A percentile compares a stretch with the other conserved stretches of the same genome.
These are phyloP conservation scores for Aspergillus fructus DNA, from an alignment of 2,329 filamentous ascomycete genomes.

Conservation along the genomic window DNA sequence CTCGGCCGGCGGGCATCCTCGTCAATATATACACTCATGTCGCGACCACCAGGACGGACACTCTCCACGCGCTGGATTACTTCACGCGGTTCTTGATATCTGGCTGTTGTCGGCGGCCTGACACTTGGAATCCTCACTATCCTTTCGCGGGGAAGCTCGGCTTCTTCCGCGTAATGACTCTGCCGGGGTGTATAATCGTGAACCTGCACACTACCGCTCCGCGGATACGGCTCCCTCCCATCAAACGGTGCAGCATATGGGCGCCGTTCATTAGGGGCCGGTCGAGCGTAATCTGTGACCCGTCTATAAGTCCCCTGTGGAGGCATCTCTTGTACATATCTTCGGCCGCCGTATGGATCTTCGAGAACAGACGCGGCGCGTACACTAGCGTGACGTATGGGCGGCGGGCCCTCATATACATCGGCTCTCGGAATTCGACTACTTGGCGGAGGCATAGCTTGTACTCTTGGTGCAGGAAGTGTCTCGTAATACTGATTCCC, in stretches of 20 bases:
- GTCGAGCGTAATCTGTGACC: constrained; percentile 37
- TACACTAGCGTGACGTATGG: constrained; percentile 32
- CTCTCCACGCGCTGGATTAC: constrained; percentile 43
- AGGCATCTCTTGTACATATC: constrained; percentile 47
- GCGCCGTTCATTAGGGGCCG: constrained; percentile 30
- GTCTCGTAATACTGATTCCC: constrained; percentile 75
- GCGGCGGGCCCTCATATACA: constrained; percentile 33
- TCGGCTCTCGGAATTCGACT: constrained; percentile 33
- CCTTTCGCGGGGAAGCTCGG: constrained; percentile 59
- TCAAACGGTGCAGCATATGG: constrained; percentile 33
- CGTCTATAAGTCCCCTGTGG: constrained; percentile 42
- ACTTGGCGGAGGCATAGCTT: constrained; percentile 33
- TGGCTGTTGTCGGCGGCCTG: constrained; percentile 49
- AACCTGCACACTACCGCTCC: constrained; percentile 43
- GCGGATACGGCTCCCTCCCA: constrained; percentile 35
- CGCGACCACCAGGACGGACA: constrained; percentile 43
- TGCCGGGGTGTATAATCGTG: constrained; percentile 41
- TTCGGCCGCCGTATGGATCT: constrained; percentile 39
- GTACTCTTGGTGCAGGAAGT: constrained; percentile 40
- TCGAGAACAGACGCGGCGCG: constrained; percentile 45
- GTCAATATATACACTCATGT: constrained; percentile 44
- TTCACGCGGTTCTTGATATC: constrained; percentile 45
- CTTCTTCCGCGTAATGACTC: constrained; percentile 61
- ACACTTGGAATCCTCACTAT: constrained; percentile 58
- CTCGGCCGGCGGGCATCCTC: constrained; percentile 40